phyloP scores from a whole-genome alignment of 2,329 filamentous ascomycete genomes.

The Sordariomycetes sp. region DNA sequence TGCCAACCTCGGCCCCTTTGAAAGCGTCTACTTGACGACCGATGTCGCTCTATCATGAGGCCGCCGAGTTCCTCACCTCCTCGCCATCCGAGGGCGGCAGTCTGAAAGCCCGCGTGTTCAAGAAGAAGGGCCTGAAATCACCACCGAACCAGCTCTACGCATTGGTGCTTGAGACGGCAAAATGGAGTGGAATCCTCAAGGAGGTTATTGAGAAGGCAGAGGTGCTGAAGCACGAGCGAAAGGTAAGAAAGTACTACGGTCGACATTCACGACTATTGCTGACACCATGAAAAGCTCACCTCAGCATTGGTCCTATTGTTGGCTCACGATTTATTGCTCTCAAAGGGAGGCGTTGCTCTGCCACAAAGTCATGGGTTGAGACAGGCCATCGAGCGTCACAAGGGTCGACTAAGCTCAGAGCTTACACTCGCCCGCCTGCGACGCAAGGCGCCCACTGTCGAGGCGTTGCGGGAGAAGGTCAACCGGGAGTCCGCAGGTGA shows the following conservation, averaged over 20 bases:
- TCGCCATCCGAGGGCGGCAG: constrained; percentile 54
- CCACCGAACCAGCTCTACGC: constrained; percentile 79
- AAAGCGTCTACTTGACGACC: too few relatives aligned
- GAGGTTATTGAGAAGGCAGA: constrained; percentile 81
- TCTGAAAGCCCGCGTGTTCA: constrained; percentile 78
- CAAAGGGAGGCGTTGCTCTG: constrained; percentile 74
- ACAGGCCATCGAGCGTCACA: constrained; percentile 69
- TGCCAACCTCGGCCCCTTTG: too few relatives aligned
- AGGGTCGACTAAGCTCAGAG: constrained; percentile 70
- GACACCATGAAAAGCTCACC: constrained; percentile 50
- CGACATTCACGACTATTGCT: constrained; percentile 11
- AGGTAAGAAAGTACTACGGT: constrained; percentile 44
- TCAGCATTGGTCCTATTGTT: constrained; percentile 74
- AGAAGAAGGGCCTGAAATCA: constrained; percentile 64
- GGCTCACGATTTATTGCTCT: constrained; percentile 75
- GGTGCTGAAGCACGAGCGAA: constrained; percentile 70
- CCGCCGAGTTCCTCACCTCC: constrained; percentile 64
- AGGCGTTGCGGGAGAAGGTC: constrained; percentile 53
- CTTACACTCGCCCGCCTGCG: constrained; percentile 71
- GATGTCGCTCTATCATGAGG: constrained; percentile 96
- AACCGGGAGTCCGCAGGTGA: constrained; percentile 38
- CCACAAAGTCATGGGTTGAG: constrained; percentile 72
- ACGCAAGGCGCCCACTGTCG: constrained; percentile 58
- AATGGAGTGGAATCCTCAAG: constrained; percentile 81
- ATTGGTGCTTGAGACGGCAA: constrained; percentile 74